Base-by-base conservation (phyloP, 257 asterid genomes). In the Voacanga thouarsii region DNA sequence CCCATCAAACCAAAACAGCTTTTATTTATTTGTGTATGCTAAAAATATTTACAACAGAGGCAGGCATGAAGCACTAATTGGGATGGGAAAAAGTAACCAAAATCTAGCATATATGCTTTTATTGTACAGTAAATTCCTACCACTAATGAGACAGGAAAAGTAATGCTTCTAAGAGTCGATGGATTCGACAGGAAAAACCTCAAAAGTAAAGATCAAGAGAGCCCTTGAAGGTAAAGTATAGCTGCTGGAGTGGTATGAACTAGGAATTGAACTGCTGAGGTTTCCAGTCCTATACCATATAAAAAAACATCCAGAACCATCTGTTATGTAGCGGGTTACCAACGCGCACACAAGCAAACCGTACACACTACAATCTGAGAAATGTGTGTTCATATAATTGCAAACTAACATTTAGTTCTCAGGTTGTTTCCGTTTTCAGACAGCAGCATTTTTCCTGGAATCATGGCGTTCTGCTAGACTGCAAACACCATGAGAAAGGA, bases 401-500 rank as follows among this genome's bases (percentile, higher is more conserved):
- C 60, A 7, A 12, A 1, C 23, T 9, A 45, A 7, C 4, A 30
- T 0, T 6, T 19, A 28, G 30, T 33, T 45, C 37, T 33, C 37
- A 33, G 37, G 2, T 33, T 7, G 55, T 44, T 33, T 47, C 56
- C 68, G 33, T 56, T 68, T n/a, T 79, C 74, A 79, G 10, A 56
- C 60, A 51, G 44, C 33, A 64, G 74, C 75, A 19, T 49, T 23
- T 53, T 39, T 61, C 28, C 66, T 50, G 67, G 82, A 61, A 72
- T 39, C 39, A 5, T 55, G 72, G 33, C 72, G 75, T 61, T 73
- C 80, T 19, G 30, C 66, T n/a, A 49, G 4, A 44, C 87, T 85
- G 86, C 80, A 59, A 78, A 51, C 45, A 51, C 19, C 57, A 74
- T n/a, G 55, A 41, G 82, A 28, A 37, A 24, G 75, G 59, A 78